Percentiles rank a stretch among this genome's conserved stretches.
Conservation (phyloP, 2,329 filamentous ascomycete species). For the Mollisia scopiformis region DNA sequence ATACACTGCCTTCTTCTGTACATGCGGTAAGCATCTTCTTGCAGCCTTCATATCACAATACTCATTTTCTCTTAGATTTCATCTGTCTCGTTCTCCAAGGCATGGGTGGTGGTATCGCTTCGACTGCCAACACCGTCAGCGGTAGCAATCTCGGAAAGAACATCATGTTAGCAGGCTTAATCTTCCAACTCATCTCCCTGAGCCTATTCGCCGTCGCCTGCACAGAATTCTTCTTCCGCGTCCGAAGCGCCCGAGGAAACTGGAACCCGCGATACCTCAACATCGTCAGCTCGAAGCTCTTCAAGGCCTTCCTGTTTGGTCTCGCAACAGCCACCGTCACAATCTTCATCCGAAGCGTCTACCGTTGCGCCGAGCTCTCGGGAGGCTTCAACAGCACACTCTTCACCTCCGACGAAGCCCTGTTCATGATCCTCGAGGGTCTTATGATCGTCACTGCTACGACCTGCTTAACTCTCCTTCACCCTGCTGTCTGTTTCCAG, state of each 20-base stretch:
- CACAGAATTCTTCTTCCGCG: conserved; percentile 23
- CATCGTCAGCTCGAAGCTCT: conserved; percentile 25
- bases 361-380: conserved; percentile 59
- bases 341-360: conserved; percentile 60
- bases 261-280: conserved; percentile 25
- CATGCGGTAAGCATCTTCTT: conserved; percentile 42
- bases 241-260: conserved; percentile 13
- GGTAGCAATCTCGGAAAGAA: conserved; percentile 32
- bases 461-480: conserved; percentile 36
- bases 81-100: conserved; percentile 62
- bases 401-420: conserved; percentile 47
- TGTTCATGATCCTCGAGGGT: conserved; percentile 51
- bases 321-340: conserved; percentile 53
- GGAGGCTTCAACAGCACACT: conserved; percentile 55
- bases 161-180: conserved; percentile 45
- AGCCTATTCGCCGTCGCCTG: conserved; percentile 30
- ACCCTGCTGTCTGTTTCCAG: conserved; percentile 33
- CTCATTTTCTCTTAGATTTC: conserved; percentile 39
- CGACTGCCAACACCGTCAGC: conserved; percentile 41
- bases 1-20: conserved; percentile 51
- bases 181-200: conserved; percentile 42
- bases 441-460: conserved; percentile 39
- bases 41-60: too few relatives aligned
- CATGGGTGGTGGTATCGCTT: conserved; percentile 58
- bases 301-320: conserved; percentile 48